These are phyloP conservation scores for Melastoma malabathricum DNA, from an alignment of 345 rosid genomes.

Conservation along the genomic window DNA sequence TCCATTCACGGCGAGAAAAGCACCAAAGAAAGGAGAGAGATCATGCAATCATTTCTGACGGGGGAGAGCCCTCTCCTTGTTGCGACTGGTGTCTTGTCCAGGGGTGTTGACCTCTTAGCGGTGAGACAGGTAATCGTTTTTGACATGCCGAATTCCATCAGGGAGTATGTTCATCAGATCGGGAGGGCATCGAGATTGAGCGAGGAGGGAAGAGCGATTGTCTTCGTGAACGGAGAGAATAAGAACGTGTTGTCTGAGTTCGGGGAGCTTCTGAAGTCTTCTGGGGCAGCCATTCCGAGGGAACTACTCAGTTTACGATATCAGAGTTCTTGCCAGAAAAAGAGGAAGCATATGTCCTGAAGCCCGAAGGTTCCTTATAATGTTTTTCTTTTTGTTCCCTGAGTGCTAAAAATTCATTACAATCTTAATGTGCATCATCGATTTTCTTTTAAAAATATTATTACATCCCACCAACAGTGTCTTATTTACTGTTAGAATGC, in stretches of 20 bases:
- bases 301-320: constrained; percentile 45
- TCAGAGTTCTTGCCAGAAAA: constrained; percentile 23
- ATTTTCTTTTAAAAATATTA: too few species aligned
- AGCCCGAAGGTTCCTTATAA: constrained; percentile 1
- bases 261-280: constrained; percentile 37
- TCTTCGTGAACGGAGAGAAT: constrained; percentile 59
- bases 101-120: constrained; percentile 70
- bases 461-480: too few species aligned
- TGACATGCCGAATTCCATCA: constrained; percentile 73
- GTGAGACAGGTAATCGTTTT: constrained; percentile 82
- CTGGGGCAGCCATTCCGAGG: constrained; percentile 66
- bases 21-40: constrained; percentile 83
- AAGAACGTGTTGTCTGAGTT: constrained; percentile 53
- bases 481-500: too few species aligned
- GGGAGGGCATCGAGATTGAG: constrained; percentile 84
- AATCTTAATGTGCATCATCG: too few species aligned
- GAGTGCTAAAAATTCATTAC: too few species aligned
- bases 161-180: constrained; percentile 74
- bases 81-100: constrained; percentile 68
- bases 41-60: constrained; percentile 47
- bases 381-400: too few species aligned
- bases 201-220: constrained; percentile 53
- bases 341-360: constrained; percentile 46
- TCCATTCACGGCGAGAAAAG: constrained; percentile 89
- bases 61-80: constrained; percentile 75